phyloP scores from a whole-genome alignment of 352 stramenopile genomes.

The Ophiocytium majus region DNA sequence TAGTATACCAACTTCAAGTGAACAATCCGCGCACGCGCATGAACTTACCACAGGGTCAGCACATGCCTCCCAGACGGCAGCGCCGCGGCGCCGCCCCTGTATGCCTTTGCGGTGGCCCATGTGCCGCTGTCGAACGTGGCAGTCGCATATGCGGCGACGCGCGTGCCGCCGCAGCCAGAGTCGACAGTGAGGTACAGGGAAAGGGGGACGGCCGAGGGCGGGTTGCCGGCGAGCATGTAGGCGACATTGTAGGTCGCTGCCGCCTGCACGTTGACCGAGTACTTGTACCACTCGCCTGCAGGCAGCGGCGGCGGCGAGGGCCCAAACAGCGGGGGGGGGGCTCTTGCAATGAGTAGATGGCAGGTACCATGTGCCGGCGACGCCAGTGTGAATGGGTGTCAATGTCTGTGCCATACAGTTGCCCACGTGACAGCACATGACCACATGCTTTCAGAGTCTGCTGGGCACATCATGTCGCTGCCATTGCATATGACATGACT shows the following conservation, averaged over 20 bases:
- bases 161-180: not conserved
- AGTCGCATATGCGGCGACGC: not conserved
- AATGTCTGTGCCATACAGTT: too few species aligned
- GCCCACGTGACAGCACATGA: too few species aligned
- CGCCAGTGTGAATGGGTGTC: too few species aligned
- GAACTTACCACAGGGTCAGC: not conserved
- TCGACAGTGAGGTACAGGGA: not conserved
- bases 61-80: not conserved
- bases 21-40: too few species aligned
- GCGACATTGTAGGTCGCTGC: not conserved
- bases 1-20: too few species aligned
- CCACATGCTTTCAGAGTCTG: too few species aligned
- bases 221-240: not conserved
- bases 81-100: not conserved
- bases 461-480: too few species aligned
- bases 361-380: too few species aligned
- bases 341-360: too few species aligned
- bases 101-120: not conserved
- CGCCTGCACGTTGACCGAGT: not conserved
- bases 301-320: too few species aligned
- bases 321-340: too few species aligned
- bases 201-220: not conserved
- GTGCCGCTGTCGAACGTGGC: not conserved
- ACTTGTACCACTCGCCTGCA: not conserved
- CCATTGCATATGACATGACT: too few species aligned